phyloP scores from a whole-genome alignment of 2,329 filamentous ascomycete species.

The Purpureocillium takamizusanense region DNA sequence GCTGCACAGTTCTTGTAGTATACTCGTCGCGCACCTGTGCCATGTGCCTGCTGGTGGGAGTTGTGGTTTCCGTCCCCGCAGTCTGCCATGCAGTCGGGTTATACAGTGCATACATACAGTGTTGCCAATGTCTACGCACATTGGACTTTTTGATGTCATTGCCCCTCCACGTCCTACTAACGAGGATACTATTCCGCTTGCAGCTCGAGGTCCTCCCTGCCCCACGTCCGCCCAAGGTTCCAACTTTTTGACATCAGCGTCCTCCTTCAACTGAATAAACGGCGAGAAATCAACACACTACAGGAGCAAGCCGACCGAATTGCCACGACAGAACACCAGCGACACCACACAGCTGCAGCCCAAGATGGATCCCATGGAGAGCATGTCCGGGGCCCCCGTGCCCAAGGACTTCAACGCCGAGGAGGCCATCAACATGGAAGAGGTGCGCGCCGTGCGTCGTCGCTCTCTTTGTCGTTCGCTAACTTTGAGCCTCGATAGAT shows the following conservation, averaged over 20 bases:
- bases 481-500: conserved; percentile 46
- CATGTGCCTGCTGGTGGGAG: too few species aligned
- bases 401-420: conserved; percentile 53
- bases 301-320: background rate
- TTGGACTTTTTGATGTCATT: conserved; percentile 5
- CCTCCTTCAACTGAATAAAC: too few species aligned
- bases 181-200: too few species aligned
- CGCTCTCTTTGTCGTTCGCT: background rate
- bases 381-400: conserved; percentile 24
- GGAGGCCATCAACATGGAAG: conserved; percentile 44
- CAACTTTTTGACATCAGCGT: too few species aligned
- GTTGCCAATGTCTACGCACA: background rate
- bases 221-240: background rate
- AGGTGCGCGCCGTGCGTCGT: conserved; percentile 29
- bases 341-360: background rate
- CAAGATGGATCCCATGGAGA: conserved; percentile 30
- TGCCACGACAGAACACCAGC: background rate
- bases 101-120: too few species aligned
- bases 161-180: conserved; percentile 7
- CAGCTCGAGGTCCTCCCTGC: too few species aligned
- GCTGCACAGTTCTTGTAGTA: too few species aligned
- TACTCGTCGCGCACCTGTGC: too few species aligned
- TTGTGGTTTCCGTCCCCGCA: background rate
- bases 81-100: too few species aligned
- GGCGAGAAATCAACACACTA: too few species aligned